Evolutionary conservation across 2,329 filamentous ascomycete species (phyloP).

Genomic region (Colletotrichum tropicicola): DNA sequence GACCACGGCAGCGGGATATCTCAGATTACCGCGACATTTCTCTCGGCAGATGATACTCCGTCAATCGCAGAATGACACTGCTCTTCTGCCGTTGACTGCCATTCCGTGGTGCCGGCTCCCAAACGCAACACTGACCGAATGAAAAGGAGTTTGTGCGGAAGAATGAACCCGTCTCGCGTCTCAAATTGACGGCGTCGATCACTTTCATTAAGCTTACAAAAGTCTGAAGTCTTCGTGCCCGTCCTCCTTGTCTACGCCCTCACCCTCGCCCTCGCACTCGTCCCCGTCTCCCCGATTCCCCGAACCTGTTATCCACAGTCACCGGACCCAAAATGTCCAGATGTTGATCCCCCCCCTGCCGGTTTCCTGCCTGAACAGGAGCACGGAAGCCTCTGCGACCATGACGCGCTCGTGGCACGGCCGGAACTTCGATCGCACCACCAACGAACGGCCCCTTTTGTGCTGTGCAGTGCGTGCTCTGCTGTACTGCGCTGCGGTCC

Average conservation of each 20-base stretch:
- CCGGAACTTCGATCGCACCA: neutral
- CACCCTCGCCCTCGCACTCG: no score
- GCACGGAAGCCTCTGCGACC: conserved; percentile 13
- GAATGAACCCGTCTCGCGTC: neutral
- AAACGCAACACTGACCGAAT: neutral
- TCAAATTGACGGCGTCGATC: neutral
- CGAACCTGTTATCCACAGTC: neutral
- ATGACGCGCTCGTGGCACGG: conserved; percentile 15
- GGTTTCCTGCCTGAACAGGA: neutral
- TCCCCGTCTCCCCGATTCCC: neutral
- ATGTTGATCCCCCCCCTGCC: neutral
- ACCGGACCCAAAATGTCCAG: neutral
- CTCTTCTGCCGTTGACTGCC: neutral
- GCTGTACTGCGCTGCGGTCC: neutral
- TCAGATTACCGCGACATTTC: no score
- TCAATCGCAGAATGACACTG: no score
- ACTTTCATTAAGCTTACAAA: neutral
- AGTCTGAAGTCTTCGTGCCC: neutral
- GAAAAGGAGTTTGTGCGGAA: neutral
- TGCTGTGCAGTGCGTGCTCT: neutral
- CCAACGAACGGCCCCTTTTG: neutral
- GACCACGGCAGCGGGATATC: neutral
- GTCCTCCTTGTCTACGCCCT: neutral
- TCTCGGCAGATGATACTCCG: no score
- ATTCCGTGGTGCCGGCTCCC: neutral